Evolutionary conservation across 2,329 filamentous ascomycete species (phyloP).

Genomic region (Aspergillus melleus): DNA sequence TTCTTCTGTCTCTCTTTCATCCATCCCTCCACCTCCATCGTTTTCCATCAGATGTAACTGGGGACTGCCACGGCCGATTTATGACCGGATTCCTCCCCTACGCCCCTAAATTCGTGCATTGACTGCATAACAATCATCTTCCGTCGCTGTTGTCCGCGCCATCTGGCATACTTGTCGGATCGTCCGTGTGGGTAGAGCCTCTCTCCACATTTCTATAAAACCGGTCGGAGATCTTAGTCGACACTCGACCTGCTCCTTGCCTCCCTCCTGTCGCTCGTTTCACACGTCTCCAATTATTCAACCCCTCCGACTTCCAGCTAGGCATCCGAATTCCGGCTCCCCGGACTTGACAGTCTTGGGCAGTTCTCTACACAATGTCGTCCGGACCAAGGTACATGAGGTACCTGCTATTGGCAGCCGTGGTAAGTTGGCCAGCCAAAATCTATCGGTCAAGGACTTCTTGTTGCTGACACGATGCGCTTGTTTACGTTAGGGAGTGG

Average conservation of each 20-base stretch:
- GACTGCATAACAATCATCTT: neutral
- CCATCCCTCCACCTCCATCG: neutral
- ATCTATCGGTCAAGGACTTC: neutral
- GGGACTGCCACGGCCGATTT: neutral
- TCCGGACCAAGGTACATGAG: slow-evolving; percentile 17
- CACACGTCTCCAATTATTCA: neutral
- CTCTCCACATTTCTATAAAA: neutral
- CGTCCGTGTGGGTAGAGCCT: neutral
- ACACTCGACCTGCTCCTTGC: neutral
- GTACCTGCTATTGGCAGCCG: slow-evolving; percentile 18
- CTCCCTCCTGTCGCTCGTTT: neutral
- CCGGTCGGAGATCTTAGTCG: neutral
- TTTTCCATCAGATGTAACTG: neutral
- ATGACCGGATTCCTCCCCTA: neutral
- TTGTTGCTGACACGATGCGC: neutral
- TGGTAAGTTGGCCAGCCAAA: slow-evolving; percentile 2
- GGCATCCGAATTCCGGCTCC: slow-evolving; percentile 2
- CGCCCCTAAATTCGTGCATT: neutral
- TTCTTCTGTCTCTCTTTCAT: neutral
- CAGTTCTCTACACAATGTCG: slow-evolving; percentile 13
- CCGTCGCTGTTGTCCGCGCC: neutral
- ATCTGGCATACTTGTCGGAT: neutral
- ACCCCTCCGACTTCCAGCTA: neutral
- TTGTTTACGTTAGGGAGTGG: slow-evolving; percentile 53
- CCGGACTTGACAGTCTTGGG: slow-evolving; percentile 19